A percentile compares a stretch with the other conserved stretches of the same genome.
phyloP scores from a whole-genome alignment of 2,329 filamentous ascomycete genomes.

The Dactylonectria estremocensis region DNA sequence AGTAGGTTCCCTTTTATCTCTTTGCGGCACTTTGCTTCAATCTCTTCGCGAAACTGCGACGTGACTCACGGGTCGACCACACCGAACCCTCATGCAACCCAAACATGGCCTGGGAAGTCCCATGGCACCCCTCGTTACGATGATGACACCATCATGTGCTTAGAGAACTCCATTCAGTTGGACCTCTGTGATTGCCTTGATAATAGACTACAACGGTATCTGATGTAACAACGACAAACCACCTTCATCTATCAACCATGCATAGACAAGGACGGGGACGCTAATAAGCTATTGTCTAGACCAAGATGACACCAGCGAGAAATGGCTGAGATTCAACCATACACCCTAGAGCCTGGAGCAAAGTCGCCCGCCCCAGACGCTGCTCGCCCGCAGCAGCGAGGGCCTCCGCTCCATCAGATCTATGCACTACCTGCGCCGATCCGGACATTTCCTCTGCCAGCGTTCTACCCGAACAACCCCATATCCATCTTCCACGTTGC shows the following conservation, averaged over 20 bases:
- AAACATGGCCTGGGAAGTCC: conserved; percentile 9
- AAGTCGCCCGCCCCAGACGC: conserved; percentile 41
- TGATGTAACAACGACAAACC: conserved; percentile 68
- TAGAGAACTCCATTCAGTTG: conserved; percentile 72
- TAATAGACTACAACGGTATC: conserved; percentile 98
- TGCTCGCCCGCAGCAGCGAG: conserved; percentile 50
- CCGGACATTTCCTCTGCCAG: conserved; percentile 85
- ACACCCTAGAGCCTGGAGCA: conserved; percentile 41
- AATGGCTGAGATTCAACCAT: conserved; percentile 60
- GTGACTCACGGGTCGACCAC: not conserved
- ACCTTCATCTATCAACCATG: conserved; percentile 6
- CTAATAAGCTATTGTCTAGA: conserved; percentile 50
- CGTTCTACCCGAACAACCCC: conserved; percentile 93
- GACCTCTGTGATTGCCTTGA: conserved; percentile 74
- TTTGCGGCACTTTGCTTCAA: conserved; percentile 9
- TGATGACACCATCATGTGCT: conserved; percentile 76
- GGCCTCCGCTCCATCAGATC: conserved; percentile 75
- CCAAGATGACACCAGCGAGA: conserved; percentile 63
- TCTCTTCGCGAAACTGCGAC: not conserved
- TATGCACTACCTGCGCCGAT: conserved; percentile 88
- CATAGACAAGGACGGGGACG: not conserved
- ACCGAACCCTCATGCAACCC: conserved; percentile 11
- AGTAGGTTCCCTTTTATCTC: conserved; percentile 43
- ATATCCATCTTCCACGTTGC: conserved; percentile 87
- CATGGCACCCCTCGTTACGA: conserved; percentile 50